Percentiles rank a stretch among this genome's conserved stretches.
Conservation (phyloP, 2,329 filamentous ascomycete species). For the Trichoderma lentiforme region DNA sequence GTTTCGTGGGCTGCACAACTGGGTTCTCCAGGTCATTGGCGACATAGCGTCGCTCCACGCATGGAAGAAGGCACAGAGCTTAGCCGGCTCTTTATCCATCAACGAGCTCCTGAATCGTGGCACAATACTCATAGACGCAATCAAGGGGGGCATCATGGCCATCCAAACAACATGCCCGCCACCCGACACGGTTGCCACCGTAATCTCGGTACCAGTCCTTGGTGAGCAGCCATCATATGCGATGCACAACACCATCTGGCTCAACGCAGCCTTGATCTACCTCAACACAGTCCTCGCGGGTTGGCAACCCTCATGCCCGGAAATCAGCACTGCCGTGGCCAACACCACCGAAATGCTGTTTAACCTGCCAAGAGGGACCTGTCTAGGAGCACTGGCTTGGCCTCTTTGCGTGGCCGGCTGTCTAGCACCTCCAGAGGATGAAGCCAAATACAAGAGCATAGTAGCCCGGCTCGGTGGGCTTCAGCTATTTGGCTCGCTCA, state of each 20-base stretch:
- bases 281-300: slow-evolving; percentile 48
- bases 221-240: slow-evolving; percentile 25
- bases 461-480: slow-evolving; percentile 40
- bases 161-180: slow-evolving; percentile 25
- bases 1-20: slow-evolving; percentile 55
- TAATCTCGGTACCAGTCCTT: slow-evolving; percentile 21
- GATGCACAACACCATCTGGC: slow-evolving; percentile 43
- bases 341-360: slow-evolving; percentile 35
- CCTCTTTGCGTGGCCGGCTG: slow-evolving; percentile 43
- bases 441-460: slow-evolving; percentile 42
- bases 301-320: slow-evolving; percentile 46
- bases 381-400: slow-evolving; percentile 38
- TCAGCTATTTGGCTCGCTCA: slow-evolving; percentile 44
- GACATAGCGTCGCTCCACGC: slow-evolving; percentile 52
- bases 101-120: slow-evolving; percentile 46
- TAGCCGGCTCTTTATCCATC: slow-evolving; percentile 42
- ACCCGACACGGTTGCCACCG: background rate
- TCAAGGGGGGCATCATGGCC: slow-evolving; percentile 32
- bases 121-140: slow-evolving; percentile 37
- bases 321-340: slow-evolving; percentile 37
- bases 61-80: slow-evolving; percentile 51
- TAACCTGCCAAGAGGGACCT: slow-evolving; percentile 30
- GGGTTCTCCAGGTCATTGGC: slow-evolving; percentile 53
- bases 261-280: slow-evolving; percentile 46
- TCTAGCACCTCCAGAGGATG: slow-evolving; percentile 38